These are phyloP conservation scores for Leptosphaerulina australis DNA, from an alignment of 2,329 filamentous ascomycete genomes.

Conservation along the genomic window DNA sequence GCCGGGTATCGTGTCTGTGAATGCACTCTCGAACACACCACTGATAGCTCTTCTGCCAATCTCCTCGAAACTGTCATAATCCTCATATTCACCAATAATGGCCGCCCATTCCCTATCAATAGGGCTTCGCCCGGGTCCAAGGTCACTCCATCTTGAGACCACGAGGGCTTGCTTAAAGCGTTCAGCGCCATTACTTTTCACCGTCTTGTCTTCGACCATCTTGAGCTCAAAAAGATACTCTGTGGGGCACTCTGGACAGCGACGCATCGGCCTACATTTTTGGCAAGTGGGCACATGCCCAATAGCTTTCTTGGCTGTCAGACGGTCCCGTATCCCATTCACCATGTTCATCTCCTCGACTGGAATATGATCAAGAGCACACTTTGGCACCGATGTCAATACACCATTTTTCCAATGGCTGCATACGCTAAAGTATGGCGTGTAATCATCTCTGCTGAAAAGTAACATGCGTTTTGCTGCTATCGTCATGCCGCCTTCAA, in stretches of 20 bases:
- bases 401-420: conserved; percentile 67
- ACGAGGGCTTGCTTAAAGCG: conserved; percentile 66
- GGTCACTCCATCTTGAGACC: conserved; percentile 66
- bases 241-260: conserved; percentile 66
- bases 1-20: conserved; percentile 62
- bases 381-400: conserved; percentile 66
- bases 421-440: conserved; percentile 67
- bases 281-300: conserved; percentile 61
- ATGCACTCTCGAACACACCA: conserved; percentile 64
- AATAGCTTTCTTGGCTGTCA: conserved; percentile 40
- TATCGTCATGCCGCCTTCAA: conserved; percentile 56
- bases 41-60: conserved; percentile 63
- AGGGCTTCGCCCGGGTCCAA: conserved; percentile 58
- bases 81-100: conserved; percentile 50
- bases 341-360: conserved; percentile 51
- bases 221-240: conserved; percentile 68
- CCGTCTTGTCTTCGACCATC: conserved; percentile 60
- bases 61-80: conserved; percentile 61
- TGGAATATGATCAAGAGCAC: conserved; percentile 64
- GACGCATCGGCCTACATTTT: conserved; percentile 63
- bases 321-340: conserved; percentile 46
- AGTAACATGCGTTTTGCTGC: conserved; percentile 62
- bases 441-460: conserved; percentile 65
- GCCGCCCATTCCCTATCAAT: conserved; percentile 61
- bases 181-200: conserved; percentile 46